A percentile compares a stretch with the other conserved stretches of the same genome.
Conservation (phyloP, 306 rosid species). For the Medicago truncatula region MtrunA17r5.0-ANR NC_053043.1:39928001-39928500, state of each 20-base stretch:
- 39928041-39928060: too few species aligned
- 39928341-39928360: slow-evolving; percentile 45
- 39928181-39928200: neutral
- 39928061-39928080: too few species aligned
- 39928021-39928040: too few species aligned
- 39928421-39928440: slow-evolving; percentile 42
- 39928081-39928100: neutral
- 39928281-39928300: slow-evolving; percentile 25
- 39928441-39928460: slow-evolving; percentile 35
- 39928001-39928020: too few species aligned
- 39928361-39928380: slow-evolving; percentile 24
- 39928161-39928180: neutral
- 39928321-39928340: slow-evolving; percentile 32
- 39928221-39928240: slow-evolving; percentile 3
- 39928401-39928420: slow-evolving; percentile 47
- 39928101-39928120: slow-evolving; percentile 10
- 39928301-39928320: slow-evolving; percentile 32
- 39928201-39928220: slow-evolving; percentile 17
- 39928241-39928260: neutral
- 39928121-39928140: slow-evolving; percentile 9
- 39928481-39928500: neutral
- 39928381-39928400: neutral
- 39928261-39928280: neutral
- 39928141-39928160: neutral
- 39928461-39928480: slow-evolving; percentile 23